Percentiles rank a stretch among this genome's conserved stretches.
phyloP scores from a whole-genome alignment of 352 stramenopile species.

The Phytophthora macrochlamydospora region DNA sequence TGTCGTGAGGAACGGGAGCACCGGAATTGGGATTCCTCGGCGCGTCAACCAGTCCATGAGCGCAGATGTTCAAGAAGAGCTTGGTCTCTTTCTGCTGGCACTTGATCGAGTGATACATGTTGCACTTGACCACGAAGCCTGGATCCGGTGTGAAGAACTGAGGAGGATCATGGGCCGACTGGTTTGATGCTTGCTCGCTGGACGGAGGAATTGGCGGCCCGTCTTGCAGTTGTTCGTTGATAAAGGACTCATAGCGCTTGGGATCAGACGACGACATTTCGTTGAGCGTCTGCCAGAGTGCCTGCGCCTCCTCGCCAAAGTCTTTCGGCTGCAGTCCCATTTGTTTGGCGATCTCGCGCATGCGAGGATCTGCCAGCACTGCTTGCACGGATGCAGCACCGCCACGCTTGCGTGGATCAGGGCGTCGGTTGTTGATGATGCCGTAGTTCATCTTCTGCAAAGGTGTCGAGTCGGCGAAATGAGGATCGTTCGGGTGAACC shows the following conservation, averaged over 20 bases:
- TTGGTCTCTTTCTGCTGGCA: conserved; percentile 69
- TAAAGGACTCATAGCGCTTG: conserved; percentile 76
- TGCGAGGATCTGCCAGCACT: conserved; percentile 56
- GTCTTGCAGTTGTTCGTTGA: conserved; percentile 80
- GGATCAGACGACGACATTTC: conserved; percentile 74
- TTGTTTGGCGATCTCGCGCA: conserved; percentile 85
- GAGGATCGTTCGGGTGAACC: conserved; percentile 19
- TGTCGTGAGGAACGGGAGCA: conserved; percentile 61
- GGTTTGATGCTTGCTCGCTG: conserved; percentile 8
- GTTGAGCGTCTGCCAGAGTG: conserved; percentile 79
- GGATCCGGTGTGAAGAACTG: conserved; percentile 69
- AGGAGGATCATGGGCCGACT: conserved; percentile 17
- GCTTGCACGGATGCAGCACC: conserved; percentile 28
- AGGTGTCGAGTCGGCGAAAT: conserved; percentile 14
- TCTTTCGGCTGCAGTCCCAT: conserved; percentile 77
- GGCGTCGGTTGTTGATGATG: conserved; percentile 82
- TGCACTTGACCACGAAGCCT: conserved; percentile 83
- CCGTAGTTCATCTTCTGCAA: conserved; percentile 74
- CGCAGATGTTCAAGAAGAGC: conserved; percentile 84
- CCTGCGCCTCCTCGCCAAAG: conserved; percentile 66
- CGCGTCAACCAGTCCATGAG: conserved; percentile 67
- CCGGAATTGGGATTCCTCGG: conserved; percentile 81
- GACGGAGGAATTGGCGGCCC: conserved; percentile 42
- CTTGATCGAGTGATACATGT: conserved; percentile 57
- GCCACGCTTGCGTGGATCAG: conserved; percentile 31